Evolutionary conservation across 805 yeast species (phyloP).

Genomic region (Vanderwaltozyma polyspora): DNA sequence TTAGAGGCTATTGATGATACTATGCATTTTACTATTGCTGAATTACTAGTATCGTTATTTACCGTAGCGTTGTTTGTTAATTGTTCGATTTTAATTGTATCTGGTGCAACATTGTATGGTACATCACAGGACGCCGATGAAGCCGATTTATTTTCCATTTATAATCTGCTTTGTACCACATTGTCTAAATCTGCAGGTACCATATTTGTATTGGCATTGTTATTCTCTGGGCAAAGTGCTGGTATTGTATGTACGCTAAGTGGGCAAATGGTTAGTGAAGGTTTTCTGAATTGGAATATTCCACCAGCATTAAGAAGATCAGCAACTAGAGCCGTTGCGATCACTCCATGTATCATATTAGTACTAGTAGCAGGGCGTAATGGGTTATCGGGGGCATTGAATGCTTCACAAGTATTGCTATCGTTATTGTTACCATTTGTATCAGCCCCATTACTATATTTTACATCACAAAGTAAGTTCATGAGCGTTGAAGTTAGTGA

Average conservation of each 20-base stretch:
- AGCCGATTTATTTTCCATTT: slow-evolving; percentile 78
- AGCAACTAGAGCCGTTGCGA: slow-evolving; percentile 73
- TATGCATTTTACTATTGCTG: slow-evolving; percentile 72
- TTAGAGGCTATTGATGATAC: slow-evolving; percentile 72
- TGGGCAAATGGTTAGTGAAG: slow-evolving; percentile 92
- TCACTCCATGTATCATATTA: slow-evolving; percentile 72
- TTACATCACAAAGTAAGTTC: slow-evolving; percentile 58
- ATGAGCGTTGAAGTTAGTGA: slow-evolving; percentile 43
- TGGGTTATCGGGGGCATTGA: slow-evolving; percentile 66
- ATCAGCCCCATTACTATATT: slow-evolving; percentile 75
- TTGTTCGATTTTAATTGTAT: slow-evolving; percentile 77
- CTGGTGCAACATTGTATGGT: slow-evolving; percentile 73
- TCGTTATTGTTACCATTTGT: slow-evolving; percentile 75
- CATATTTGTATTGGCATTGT: slow-evolving; percentile 71
- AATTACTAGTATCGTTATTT: slow-evolving; percentile 68
- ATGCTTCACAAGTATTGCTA: slow-evolving; percentile 77
- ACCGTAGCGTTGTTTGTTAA: slow-evolving; percentile 88
- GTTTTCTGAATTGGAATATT: slow-evolving; percentile 70
- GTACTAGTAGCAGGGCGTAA: slow-evolving; percentile 69
- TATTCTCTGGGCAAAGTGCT: slow-evolving; percentile 84
- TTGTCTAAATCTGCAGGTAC: slow-evolving; percentile 73
- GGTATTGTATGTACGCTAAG: slow-evolving; percentile 93
- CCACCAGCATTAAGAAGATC: slow-evolving; percentile 74
- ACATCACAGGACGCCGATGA: slow-evolving; percentile 46
- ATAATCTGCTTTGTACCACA: slow-evolving; percentile 47